phyloP scores from a whole-genome alignment of 805 yeast species.

The Cyberlindnera veronae region DNA sequence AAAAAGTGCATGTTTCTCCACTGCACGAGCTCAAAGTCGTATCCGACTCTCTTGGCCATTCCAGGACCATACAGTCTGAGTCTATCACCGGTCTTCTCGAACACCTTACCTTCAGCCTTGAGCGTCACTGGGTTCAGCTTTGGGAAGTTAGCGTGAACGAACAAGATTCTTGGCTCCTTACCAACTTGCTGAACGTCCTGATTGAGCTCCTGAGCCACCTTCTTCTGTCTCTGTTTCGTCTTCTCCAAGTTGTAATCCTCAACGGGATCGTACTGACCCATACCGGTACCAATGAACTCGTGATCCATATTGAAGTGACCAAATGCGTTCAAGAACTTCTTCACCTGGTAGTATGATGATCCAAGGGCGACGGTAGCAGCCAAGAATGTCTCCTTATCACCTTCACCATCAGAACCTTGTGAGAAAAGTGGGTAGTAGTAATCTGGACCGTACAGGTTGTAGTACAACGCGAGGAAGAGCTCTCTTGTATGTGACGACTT shows the following conservation, averaged over 20 bases:
- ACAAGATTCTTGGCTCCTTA: slow-evolving; percentile 36
- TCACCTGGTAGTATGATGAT: slow-evolving; percentile 58
- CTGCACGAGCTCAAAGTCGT: slow-evolving; percentile 55
- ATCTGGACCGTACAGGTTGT: slow-evolving; percentile 59
- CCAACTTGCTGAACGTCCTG: slow-evolving; percentile 16
- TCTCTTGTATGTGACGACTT: slow-evolving; percentile 53
- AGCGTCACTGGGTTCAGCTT: slow-evolving; percentile 61
- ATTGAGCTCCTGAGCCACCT: slow-evolving; percentile 14
- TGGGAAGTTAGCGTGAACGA: slow-evolving; percentile 66
- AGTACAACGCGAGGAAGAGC: slow-evolving; percentile 52
- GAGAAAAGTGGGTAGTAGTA: slow-evolving; percentile 55
- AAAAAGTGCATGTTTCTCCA: slow-evolving; percentile 56
- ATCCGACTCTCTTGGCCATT: slow-evolving; percentile 47
- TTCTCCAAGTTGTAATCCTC: slow-evolving; percentile 41
- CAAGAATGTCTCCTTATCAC: slow-evolving; percentile 59
- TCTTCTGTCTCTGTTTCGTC: slow-evolving; percentile 22
- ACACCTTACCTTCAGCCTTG: slow-evolving; percentile 38
- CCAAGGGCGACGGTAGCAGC: slow-evolving; percentile 57
- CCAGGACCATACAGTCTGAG: slow-evolving; percentile 58
- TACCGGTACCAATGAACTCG: slow-evolving; percentile 53
- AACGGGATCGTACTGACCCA: slow-evolving; percentile 60
- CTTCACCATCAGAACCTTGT: slow-evolving; percentile 53
- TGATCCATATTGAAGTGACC: slow-evolving; percentile 44
- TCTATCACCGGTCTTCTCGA: slow-evolving; percentile 42
- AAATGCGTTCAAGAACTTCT: slow-evolving; percentile 50